phyloP scores from a whole-genome alignment of 192 early-diverging fungal species.

The Entomortierella parvispora region DNA sequence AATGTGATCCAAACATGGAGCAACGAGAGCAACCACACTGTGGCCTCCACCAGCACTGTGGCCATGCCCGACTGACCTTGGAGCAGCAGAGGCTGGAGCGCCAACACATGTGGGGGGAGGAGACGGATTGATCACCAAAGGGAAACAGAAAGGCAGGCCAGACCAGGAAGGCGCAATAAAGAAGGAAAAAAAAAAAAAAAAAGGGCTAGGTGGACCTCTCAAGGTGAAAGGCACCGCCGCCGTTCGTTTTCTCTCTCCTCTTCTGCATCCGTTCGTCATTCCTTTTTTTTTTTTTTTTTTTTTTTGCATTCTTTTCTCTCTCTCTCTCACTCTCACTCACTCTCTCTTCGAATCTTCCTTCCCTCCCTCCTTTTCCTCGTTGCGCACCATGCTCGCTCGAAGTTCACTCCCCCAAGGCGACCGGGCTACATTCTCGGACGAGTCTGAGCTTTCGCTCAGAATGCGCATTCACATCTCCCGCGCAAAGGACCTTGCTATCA shows the following conservation, averaged over 20 bases:
- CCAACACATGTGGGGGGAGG: neutral
- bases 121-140: no score
- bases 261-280: neutral
- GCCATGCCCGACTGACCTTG: no score
- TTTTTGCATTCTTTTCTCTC: neutral
- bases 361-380: neutral
- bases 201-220: no score
- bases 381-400: slow-evolving; percentile 4
- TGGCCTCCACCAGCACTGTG: no score
- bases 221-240: no score
- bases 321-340: neutral
- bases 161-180: no score
- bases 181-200: no score
- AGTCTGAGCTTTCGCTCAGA: neutral
- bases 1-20: no score
- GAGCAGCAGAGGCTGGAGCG: slow-evolving; percentile 12
- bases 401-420: neutral
- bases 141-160: no score
- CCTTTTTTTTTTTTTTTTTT: neutral
- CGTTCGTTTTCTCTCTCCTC: neutral
- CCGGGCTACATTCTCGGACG: neutral
- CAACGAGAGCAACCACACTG: no score
- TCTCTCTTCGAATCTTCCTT: neutral
- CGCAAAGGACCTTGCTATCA: slow-evolving; percentile 22
- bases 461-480: slow-evolving; percentile 40